Percentiles rank a stretch among this genome's conserved stretches.
Evolutionary conservation across 2,329 filamentous ascomycete genomes (phyloP).

Genomic region (Paramyrothecium roridum): DNA sequence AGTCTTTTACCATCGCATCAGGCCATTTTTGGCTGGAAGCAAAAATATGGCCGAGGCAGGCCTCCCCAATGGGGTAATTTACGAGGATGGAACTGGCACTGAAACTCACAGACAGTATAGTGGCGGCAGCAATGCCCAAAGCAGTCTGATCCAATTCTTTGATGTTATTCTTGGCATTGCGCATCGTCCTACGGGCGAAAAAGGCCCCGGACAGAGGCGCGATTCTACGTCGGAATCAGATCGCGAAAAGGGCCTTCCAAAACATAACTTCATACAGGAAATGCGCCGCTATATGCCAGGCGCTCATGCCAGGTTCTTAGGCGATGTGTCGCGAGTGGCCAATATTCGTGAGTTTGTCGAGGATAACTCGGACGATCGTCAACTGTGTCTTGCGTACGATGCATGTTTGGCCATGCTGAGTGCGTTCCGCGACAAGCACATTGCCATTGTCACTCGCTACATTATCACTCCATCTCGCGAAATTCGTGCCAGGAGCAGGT

Average conservation of each 20-base stretch:
- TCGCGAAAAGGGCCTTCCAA: constrained; percentile 33
- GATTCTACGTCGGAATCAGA: constrained; percentile 33
- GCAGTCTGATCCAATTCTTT: constrained; percentile 95
- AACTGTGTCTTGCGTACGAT: constrained; percentile 80
- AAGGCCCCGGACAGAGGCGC: constrained; percentile 31
- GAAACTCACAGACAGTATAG: constrained; percentile 78
- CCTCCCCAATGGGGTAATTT: constrained; percentile 80
- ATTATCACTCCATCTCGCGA: constrained; percentile 87
- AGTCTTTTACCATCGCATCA: constrained; percentile 92
- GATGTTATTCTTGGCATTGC: constrained; percentile 87
- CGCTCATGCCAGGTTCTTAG: constrained; percentile 82
- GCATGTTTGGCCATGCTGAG: constrained; percentile 73
- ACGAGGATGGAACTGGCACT: constrained; percentile 72
- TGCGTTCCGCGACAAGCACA: constrained; percentile 84
- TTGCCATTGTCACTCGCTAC: constrained; percentile 93
- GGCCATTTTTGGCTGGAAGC: constrained; percentile 92
- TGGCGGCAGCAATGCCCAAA: constrained; percentile 95
- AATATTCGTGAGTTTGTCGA: constrained; percentile 87
- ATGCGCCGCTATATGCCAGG: constrained; percentile 99
- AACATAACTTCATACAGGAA: constrained; percentile 88
- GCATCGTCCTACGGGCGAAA: constrained; percentile 84
- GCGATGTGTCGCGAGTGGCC: constrained; percentile 72
- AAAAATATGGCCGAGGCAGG: constrained; percentile 98
- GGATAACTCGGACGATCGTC: constrained; percentile 53
- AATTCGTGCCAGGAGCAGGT: constrained; percentile 61